Base-by-base conservation (phyloP, 164 flowering plant species). In the Cinnamomum micranthum region DNA sequence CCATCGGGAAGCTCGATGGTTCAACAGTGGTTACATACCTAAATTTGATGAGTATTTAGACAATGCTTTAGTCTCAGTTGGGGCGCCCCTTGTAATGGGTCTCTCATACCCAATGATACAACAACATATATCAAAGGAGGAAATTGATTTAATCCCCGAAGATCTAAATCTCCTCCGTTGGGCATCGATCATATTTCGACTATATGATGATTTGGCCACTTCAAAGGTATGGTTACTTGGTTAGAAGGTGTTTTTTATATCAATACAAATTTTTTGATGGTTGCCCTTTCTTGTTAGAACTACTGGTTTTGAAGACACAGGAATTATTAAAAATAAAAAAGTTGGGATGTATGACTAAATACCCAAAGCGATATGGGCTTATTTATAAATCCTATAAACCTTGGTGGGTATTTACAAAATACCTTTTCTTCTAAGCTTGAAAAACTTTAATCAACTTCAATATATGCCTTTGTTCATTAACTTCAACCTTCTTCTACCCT, bases 1-100 rank as follows among this genome's bases (percentile, higher is more conserved):
- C 73, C 50, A 80, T 6, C 74, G 72, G 77, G 89, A 88, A 70
- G 87, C 89, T 67, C 77, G 77, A 69, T 88, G 91, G 89, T 74
- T 75, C 58, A 71, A 74, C 58, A 74, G 20, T 23, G 82, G 82
- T 7, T 65, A 84, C 22, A 80, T 73, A 5, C 87, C 89, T 65
- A 65, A 81, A 0, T 69, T 84, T 6, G 60, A 76, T 20, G 88
- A 85, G 76, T 85, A 88, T 19, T 24, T 86, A 13, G 71, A 69
- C 15, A 88, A 85, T 76, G 88, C 80, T 23, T 75, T 80, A 80
- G 80, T 78, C 66, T 82, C 91, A 4, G 77, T 83, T 3, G 62
- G 79, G 11, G 87, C 73, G 17, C 78, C 81, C 6, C 6, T 84
- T 14, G 35, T 87, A 17, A 59, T 79, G 0, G 52, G 72, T 33